Conservation (phyloP, 139 green algal genomes). For the Haematococcus sp. region DNA sequence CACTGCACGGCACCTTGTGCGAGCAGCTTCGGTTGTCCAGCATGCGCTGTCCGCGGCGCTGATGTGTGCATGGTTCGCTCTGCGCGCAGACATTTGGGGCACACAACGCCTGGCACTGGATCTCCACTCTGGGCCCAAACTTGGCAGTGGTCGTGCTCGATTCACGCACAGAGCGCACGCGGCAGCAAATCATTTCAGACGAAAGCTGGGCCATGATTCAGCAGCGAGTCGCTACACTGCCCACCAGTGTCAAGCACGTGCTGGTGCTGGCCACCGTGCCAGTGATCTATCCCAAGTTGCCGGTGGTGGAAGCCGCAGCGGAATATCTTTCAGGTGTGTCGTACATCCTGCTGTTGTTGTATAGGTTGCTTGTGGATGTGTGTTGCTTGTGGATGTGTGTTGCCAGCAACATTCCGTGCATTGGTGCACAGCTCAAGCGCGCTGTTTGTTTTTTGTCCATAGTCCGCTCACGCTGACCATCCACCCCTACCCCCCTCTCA, state of each 20-base stretch:
- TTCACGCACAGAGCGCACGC: constrained; percentile 19
- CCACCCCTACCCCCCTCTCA: no score
- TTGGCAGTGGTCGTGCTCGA: constrained; percentile 30
- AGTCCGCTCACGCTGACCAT: no score
- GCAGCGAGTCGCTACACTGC: constrained; percentile 13
- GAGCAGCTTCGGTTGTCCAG: no score
- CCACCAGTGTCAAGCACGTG: constrained; percentile 28
- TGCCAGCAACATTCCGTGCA: no score
- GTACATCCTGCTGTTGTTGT: no score
- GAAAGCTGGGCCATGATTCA: constrained; percentile 14
- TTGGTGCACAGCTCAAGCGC: no score
- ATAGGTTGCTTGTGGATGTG: no score
- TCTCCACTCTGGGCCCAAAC: constrained; percentile 19
- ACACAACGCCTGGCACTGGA: constrained; percentile 2
- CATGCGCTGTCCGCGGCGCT: no score
- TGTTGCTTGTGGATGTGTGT: no score
- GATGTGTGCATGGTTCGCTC: no score
- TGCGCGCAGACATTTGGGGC: constrained; percentile 18
- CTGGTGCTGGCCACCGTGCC: constrained; percentile 45
- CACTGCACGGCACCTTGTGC: no score
- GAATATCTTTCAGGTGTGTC: background rate
- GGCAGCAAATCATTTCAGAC: constrained; percentile 17
- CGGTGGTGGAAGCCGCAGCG: background rate
- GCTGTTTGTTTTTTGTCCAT: no score
- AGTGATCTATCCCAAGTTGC: constrained; percentile 40